Evolutionary conservation across 768 basidiomycete species (phyloP).

Genomic region (Hemileccinum impolitum): DNA sequence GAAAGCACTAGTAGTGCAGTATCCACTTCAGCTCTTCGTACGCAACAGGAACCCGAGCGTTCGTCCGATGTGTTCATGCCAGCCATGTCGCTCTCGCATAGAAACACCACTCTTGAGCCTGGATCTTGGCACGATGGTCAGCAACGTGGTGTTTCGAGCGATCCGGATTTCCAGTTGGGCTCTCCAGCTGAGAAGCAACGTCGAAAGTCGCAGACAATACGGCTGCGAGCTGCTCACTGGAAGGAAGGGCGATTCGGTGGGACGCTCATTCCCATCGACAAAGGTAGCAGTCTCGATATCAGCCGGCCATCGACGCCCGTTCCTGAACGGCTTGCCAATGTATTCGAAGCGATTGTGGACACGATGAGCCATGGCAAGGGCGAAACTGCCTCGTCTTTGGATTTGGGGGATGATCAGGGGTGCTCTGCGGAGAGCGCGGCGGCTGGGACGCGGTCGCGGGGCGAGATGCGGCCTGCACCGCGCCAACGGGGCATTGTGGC

Average conservation of each 20-base stretch:
- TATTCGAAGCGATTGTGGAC: slow-evolving; percentile 46
- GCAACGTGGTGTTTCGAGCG: slow-evolving; percentile 7
- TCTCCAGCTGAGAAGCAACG: slow-evolving; percentile 26
- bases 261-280: slow-evolving; percentile 25
- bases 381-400: slow-evolving; percentile 8
- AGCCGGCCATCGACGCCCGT: slow-evolving; percentile 32
- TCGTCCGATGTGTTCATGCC: slow-evolving; percentile 3
- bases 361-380: slow-evolving; percentile 31
- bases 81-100: slow-evolving; percentile 4
- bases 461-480: slow-evolving; percentile 8
- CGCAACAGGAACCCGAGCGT: neutral
- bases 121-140: slow-evolving; percentile 13
- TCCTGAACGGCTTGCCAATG: slow-evolving; percentile 40
- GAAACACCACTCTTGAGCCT: slow-evolving; percentile 2
- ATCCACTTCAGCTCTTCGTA: slow-evolving; percentile 3
- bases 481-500: slow-evolving; percentile 35
- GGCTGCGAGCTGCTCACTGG: slow-evolving; percentile 58
- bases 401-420: slow-evolving; percentile 8
- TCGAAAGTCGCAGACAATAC: slow-evolving; percentile 49
- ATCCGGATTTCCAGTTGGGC: slow-evolving; percentile 26
- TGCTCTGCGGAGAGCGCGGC: slow-evolving; percentile 1
- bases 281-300: slow-evolving; percentile 12
- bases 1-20: slow-evolving; percentile 10
- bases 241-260: slow-evolving; percentile 51
- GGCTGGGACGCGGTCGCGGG: slow-evolving; percentile 2